A percentile compares a stretch with the other conserved stretches of the same genome.
These are phyloP conservation scores for Petunia axillaris DNA, from an alignment of 257 asterid species.

Conservation along the genomic window DNA sequence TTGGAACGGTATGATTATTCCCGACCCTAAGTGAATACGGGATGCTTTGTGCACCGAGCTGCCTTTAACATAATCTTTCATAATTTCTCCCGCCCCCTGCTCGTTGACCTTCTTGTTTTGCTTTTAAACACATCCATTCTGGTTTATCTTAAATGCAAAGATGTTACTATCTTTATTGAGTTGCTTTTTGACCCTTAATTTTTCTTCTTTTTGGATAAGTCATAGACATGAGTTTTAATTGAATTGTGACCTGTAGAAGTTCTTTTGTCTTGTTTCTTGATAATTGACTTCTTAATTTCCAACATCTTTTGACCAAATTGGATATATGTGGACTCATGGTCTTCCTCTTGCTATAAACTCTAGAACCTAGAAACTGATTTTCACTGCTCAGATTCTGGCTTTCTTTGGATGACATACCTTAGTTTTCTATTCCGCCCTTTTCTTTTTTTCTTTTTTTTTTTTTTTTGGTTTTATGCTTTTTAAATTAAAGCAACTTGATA, in stretches of 20 bases:
- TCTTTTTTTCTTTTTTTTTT: no score
- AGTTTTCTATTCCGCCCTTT: no score
- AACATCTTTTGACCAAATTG: background rate
- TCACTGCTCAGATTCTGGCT: slow-evolving; percentile 11
- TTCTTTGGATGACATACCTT: background rate
- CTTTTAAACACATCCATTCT: background rate
- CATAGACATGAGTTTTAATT: slow-evolving; percentile 4
- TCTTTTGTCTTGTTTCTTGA: slow-evolving; percentile 4
- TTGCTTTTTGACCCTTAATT: background rate
- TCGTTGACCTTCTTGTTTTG: slow-evolving; percentile 25
- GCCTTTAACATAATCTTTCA: background rate
- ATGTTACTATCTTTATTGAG: background rate
- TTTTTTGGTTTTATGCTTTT: no score
- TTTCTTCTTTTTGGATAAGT: background rate
- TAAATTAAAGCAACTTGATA: no score
- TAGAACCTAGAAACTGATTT: background rate
- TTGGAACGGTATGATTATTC: slow-evolving; percentile 55
- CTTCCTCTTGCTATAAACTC: background rate
- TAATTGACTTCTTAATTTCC: background rate
- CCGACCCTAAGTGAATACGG: background rate
- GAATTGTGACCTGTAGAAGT: slow-evolving; percentile 5
- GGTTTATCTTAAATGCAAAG: background rate
- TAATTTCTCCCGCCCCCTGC: background rate
- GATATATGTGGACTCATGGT: background rate
- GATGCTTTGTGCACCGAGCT: background rate